These are phyloP conservation scores for Claviceps paspali DNA, from an alignment of 2,329 filamentous ascomycete species.

Conservation along the genomic window DNA sequence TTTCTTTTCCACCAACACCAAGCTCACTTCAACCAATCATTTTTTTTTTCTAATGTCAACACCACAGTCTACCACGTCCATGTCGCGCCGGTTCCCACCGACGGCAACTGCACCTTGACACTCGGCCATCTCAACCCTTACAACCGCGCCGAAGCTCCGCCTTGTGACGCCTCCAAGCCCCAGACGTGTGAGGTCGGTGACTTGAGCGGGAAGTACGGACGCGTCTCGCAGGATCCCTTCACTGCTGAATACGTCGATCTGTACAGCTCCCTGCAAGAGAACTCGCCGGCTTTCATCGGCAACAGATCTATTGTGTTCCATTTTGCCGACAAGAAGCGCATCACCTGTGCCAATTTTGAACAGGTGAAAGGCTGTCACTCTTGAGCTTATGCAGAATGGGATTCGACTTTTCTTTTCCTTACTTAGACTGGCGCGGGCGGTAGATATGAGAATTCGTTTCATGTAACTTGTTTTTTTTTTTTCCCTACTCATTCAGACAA, in stretches of 20 bases:
- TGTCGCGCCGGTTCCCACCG: slow-evolving; percentile 40
- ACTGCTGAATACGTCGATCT: slow-evolving; percentile 36
- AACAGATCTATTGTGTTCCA: slow-evolving; percentile 51
- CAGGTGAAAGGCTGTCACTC: slow-evolving; percentile 7
- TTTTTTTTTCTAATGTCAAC: too few relatives aligned
- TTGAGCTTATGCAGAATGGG: too few relatives aligned
- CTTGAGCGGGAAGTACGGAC: slow-evolving; percentile 58
- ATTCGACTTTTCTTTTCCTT: too few relatives aligned
- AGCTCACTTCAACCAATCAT: too few relatives aligned
- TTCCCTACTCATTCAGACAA: too few relatives aligned
- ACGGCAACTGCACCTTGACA: slow-evolving; percentile 58
- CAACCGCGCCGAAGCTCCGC: slow-evolving; percentile 42
- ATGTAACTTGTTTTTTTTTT: too few relatives aligned
- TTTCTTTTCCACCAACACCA: not conserved
- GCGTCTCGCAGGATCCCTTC: slow-evolving; percentile 36
- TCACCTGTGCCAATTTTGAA: slow-evolving; percentile 49
- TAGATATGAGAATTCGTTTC: too few relatives aligned
- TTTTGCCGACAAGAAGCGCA: slow-evolving; percentile 46
- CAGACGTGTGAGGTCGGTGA: slow-evolving; percentile 63
- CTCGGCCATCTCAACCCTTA: slow-evolving; percentile 58
- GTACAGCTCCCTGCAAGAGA: slow-evolving; percentile 38
- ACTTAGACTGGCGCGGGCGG: too few relatives aligned
- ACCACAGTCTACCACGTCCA: slow-evolving; percentile 68
- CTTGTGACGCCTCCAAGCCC: slow-evolving; percentile 42
- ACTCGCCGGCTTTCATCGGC: slow-evolving; percentile 42